Base-by-base conservation (phyloP, 1,139 yeast genomes). In the Candida mesenterica region DNA sequence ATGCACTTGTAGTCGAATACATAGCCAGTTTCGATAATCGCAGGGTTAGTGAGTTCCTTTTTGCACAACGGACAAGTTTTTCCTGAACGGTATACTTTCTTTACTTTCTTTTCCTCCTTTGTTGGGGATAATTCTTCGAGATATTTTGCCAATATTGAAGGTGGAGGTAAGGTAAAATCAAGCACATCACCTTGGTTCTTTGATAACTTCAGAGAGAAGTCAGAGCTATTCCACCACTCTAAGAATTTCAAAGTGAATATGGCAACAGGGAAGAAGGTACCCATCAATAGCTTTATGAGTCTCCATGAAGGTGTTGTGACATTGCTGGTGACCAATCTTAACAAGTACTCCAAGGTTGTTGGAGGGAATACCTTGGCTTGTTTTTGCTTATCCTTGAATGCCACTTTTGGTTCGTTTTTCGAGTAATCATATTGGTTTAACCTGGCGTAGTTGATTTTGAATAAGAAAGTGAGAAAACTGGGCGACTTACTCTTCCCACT, bases 191-290 rank as follows among this genome's bases (percentile, higher is more conserved):
- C 66, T 37, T 71, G 73, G 33, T 70, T 74, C 45, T 75, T 76
- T 8, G 78, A 65, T 31, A 87, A 59, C 48, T 80, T 79, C 4
- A 73, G 64, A 1, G 88, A 82, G 50, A 88, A 75, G 44, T 85
- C 88, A 13, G 90, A 80, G 30, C 86, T 77, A 43, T 82, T 81
- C 95, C 96, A 90, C 97, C 97, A 90, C 57, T 92, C 97, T 35
- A 89, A 71, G 48, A 92, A 88, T 59, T 89, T 88, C 44, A 92
- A 71, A 24, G 84, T 56, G 55, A 92, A 90, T 41, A 92, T 84
- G 2, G 95, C 87, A 0, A 85, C 73, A 0, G 97, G 97, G 62
- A 92, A 78, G 22, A 85, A 67, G 1, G 77, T 76, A 20, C 75
- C 79, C 24, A 56, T 33, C 2, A 69, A 36, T 12, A 68, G 54